A percentile compares a stretch with the other conserved stretches of the same genome.
Conservation (phyloP, 1,139 yeast genomes). For the Blastobotrys persicus region DNA sequence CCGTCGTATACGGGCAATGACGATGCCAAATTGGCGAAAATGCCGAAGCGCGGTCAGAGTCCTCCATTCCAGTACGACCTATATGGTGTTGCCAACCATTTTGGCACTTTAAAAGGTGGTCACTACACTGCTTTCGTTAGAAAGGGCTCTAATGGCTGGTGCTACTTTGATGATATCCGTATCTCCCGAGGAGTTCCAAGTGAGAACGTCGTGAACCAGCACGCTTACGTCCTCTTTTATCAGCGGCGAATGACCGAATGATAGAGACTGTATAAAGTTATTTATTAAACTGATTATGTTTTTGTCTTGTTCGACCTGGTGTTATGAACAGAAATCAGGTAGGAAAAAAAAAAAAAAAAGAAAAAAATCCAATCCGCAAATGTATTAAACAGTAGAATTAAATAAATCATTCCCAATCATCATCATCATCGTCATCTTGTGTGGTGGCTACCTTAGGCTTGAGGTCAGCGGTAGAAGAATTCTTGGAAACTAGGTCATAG, state of each 20-base stretch:
- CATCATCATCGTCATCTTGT: constrained; percentile 47
- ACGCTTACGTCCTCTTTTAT: constrained; percentile 76
- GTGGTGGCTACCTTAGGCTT: constrained; percentile 21
- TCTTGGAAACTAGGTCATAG: constrained; percentile 42
- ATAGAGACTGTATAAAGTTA: background rate
- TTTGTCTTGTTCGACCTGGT: no score
- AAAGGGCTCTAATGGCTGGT: constrained; percentile 65
- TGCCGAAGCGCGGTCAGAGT: constrained; percentile 70
- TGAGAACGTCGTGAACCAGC: constrained; percentile 49
- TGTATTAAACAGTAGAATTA: background rate
- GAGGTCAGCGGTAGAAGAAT: constrained; percentile 37
- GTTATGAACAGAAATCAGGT: no score
- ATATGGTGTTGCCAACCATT: constrained; percentile 87
- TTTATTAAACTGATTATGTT: background rate
- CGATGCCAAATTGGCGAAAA: constrained; percentile 43
- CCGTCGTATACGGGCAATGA: constrained; percentile 45
- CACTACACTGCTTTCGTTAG: constrained; percentile 87
- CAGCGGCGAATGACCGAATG: constrained; percentile 21
- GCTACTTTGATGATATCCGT: constrained; percentile 71
- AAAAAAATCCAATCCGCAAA: no score
- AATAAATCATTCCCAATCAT: constrained; percentile 53
- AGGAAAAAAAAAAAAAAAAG: no score
- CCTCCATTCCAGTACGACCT: constrained; percentile 79
- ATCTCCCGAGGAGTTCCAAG: constrained; percentile 47
- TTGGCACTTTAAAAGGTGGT: constrained; percentile 79